Conservation (phyloP, 768 basidiomycete species). For the Mycena galericulata region DNA sequence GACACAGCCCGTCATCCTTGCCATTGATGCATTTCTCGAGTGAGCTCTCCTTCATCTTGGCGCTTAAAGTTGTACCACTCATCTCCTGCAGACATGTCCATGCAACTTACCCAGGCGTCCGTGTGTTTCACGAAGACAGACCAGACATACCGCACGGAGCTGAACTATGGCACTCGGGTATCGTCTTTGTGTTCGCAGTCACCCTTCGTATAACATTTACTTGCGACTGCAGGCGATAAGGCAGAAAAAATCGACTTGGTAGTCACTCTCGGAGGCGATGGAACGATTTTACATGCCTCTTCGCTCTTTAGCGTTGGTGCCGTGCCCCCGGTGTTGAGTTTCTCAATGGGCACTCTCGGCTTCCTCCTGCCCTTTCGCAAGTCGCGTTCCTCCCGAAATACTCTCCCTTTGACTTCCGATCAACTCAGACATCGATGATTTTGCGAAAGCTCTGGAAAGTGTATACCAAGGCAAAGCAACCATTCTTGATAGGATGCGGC, state of each 20-base stretch:
- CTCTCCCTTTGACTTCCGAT: background rate
- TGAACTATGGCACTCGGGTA: slow-evolving; percentile 75
- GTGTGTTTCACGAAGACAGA: slow-evolving; percentile 76
- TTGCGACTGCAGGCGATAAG: slow-evolving; percentile 50
- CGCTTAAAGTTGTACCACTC: too few species aligned
- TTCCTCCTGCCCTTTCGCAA: slow-evolving; percentile 94
- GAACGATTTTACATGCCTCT: slow-evolving; percentile 94
- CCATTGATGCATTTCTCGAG: slow-evolving; percentile 81
- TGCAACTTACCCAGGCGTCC: slow-evolving; percentile 67
- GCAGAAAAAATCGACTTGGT: slow-evolving; percentile 84
- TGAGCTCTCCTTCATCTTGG: too few species aligned
- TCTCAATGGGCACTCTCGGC: slow-evolving; percentile 94
- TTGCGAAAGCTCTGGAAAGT: slow-evolving; percentile 81
- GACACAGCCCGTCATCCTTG: slow-evolving; percentile 80
- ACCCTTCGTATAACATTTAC: slow-evolving; percentile 11
- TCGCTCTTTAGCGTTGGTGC: slow-evolving; percentile 91
- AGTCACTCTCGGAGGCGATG: slow-evolving; percentile 93
- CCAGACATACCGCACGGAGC: slow-evolving; percentile 73
- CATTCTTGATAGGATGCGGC: slow-evolving; percentile 89
- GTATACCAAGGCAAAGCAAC: slow-evolving; percentile 86
- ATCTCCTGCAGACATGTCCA: slow-evolving; percentile 63
- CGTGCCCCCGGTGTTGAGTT: slow-evolving; percentile 92
- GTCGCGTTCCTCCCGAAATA: slow-evolving; percentile 45
- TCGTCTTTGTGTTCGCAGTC: slow-evolving; percentile 30
- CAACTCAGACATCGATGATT: slow-evolving; percentile 85